Conservation (phyloP, 2,329 filamentous ascomycete genomes). For the Simplicillium aogashimaense region DNA sequence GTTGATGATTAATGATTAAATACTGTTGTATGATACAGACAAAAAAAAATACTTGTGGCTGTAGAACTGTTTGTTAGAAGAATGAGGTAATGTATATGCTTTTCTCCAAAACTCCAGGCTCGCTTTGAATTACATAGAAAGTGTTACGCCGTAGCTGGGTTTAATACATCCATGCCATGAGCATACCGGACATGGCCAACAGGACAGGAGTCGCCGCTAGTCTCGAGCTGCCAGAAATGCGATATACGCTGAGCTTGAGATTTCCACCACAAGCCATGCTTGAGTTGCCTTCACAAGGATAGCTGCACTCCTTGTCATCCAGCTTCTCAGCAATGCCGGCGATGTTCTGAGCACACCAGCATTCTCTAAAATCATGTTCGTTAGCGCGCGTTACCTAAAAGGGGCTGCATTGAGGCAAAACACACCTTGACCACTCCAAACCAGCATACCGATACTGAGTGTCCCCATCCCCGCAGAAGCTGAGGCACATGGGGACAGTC, state of each 20-base stretch:
- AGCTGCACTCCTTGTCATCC: conserved; percentile 36
- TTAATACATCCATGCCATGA: conserved; percentile 6
- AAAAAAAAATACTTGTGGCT: not conserved
- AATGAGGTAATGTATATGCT: not conserved
- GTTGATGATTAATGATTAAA: conserved; percentile 2
- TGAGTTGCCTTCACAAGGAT: conserved; percentile 42
- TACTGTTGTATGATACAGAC: no score
- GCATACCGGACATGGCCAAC: conserved; percentile 1
- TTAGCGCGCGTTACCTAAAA: not conserved
- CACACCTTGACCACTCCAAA: conserved; percentile 40
- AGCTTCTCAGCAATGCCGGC: conserved; percentile 34
- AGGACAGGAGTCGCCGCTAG: conserved; percentile 1
- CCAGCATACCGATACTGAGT: conserved; percentile 39
- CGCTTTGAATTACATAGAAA: no score
- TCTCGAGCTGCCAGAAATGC: conserved; percentile 10
- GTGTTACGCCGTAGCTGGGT: no score
- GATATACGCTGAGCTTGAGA: conserved; percentile 37
- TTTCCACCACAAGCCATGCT: conserved; percentile 43
- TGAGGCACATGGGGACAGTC: conserved; percentile 41
- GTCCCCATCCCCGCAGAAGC: conserved; percentile 33
- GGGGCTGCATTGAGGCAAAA: conserved; percentile 1
- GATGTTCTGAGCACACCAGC: conserved; percentile 47
- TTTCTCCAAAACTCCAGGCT: not conserved
- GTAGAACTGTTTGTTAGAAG: not conserved
- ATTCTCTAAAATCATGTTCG: conserved; percentile 32